Evolutionary conservation across 108 stramenopile genomes (phyloP), one percentile per base, ranked within the genome.

Genomic region (Pseudonitzschia multistriata): DNA sequence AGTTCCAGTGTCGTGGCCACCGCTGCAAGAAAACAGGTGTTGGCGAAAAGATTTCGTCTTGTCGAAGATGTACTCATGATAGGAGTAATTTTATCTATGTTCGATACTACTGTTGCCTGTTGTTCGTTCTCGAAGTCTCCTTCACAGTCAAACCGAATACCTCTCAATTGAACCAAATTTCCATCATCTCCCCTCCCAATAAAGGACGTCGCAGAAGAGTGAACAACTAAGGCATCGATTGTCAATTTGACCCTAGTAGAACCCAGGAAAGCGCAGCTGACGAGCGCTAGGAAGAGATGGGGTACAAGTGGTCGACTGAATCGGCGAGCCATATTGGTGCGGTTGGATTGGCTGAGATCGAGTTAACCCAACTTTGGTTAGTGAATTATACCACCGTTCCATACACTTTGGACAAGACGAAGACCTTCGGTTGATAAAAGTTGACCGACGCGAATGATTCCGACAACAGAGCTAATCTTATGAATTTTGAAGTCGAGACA

Each of bases 1-100:
- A 65, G 52, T 28, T 62, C 55, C 49, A 13, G 28, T 37, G 40
- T 40, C 25, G 62, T 42, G 33, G 31, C 15, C 31, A 33, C 62
- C 34, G 62, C 34, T 22, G 62, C 62, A 17, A 62, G 4, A 22
- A 13, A 31, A 21, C 6, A 22, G 62, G 54, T 27, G 27, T 5
- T 25, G 54, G 54, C 29, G 27, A 55, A 11, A 30, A 55, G 27
- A 25, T 55, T 27, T 55, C 54, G 27, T 55, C 54, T 55, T 5
- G 27, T 55, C 24, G 29, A 11, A 27, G 29, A 55, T 45, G 29
- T 25, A 21, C 10, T 55, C 13, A n/a, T 55, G 4, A 25, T 55
- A 3, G 54, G 22, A 3, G 21, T 55, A 0, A 13, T n/a, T 30
- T 21, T n/a, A 19, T 53, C 19, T 7, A 8, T 25, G 15, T 53